phyloP scores from a whole-genome alignment of 1,139 yeast genomes.

The Candida neerlandica region DNA sequence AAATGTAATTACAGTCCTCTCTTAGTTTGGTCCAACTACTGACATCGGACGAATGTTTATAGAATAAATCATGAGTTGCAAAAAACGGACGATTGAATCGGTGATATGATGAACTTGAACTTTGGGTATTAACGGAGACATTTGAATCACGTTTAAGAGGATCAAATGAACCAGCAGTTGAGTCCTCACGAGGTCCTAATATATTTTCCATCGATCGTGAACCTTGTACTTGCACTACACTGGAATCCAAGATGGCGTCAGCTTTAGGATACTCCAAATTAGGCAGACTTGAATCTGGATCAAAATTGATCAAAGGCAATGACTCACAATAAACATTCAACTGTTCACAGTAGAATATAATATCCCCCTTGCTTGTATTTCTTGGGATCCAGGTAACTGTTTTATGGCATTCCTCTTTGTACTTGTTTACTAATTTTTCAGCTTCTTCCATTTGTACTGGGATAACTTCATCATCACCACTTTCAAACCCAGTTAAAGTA shows the following conservation, averaged over 20 bases:
- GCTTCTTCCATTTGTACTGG: conserved; percentile 38
- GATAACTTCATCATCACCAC: conserved; percentile 16
- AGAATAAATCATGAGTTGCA: conserved; percentile 49
- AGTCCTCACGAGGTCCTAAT: conserved; percentile 13
- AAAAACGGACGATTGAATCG: conserved; percentile 48
- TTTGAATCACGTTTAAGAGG: conserved; percentile 44
- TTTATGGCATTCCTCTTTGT: conserved; percentile 28
- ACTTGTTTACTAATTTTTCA: conserved; percentile 37
- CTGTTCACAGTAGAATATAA: conserved; percentile 61
- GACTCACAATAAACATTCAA: conserved; percentile 59
- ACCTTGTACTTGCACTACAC: conserved; percentile 20
- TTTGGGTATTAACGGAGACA: conserved; percentile 32
- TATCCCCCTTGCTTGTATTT: conserved; percentile 55
- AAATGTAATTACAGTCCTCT: conserved; percentile 46
- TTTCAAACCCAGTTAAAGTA: conserved; percentile 13
- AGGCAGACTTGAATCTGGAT: conserved; percentile 20
- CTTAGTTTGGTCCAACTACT: conserved; percentile 58
- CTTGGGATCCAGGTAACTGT: conserved; percentile 55
- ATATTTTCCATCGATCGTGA: conserved; percentile 12
- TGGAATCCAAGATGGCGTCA: conserved; percentile 27
- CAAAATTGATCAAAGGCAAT: conserved; percentile 46
- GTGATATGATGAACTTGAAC: conserved; percentile 37
- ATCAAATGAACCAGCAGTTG: conserved; percentile 23
- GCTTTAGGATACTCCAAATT: conserved; percentile 34
- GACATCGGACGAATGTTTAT: conserved; percentile 58